Evolutionary conservation across 768 basidiomycete species (phyloP).

Genomic region (Termitomyces heimii): DNA sequence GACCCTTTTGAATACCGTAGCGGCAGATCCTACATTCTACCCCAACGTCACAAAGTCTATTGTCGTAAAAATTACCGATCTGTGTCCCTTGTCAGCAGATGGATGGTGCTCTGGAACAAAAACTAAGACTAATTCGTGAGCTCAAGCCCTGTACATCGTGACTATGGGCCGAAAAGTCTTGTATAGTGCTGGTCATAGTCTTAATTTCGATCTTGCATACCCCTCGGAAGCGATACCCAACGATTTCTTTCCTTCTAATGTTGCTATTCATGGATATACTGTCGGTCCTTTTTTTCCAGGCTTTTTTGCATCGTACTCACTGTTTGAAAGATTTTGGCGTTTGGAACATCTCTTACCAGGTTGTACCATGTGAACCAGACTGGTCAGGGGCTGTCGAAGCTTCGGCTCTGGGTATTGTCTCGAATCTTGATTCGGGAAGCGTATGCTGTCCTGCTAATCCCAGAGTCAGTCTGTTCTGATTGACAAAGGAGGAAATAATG

Average conservation of each 20-base stretch:
- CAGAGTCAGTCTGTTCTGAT: conserved; percentile 32
- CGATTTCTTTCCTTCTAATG: conserved; percentile 73
- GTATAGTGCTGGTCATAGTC: conserved; percentile 54
- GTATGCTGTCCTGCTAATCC: conserved; percentile 75
- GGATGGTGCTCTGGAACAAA: conserved; percentile 73
- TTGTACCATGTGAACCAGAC: conserved; percentile 50
- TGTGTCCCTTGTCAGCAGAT: conserved; percentile 57
- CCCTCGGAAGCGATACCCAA: conserved; percentile 66
- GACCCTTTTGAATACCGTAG: conserved; percentile 64
- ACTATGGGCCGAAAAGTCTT: not conserved
- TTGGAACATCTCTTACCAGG: conserved; percentile 75
- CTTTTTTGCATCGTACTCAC: not conserved
- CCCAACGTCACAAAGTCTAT: conserved; percentile 55
- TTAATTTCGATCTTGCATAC: conserved; percentile 83
- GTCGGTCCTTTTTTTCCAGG: conserved; percentile 13
- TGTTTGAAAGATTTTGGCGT: conserved; percentile 70
- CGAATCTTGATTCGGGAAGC: conserved; percentile 42
- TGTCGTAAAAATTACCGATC: conserved; percentile 74
- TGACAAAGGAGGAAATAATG: not conserved
- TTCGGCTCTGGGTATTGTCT: conserved; percentile 64
- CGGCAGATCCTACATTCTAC: conserved; percentile 62
- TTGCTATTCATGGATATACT: conserved; percentile 55
- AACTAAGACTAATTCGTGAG: conserved; percentile 58
- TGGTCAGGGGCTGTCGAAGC: conserved; percentile 61
- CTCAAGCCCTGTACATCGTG: conserved; percentile 1